These are phyloP conservation scores for Rubus parviflorus DNA, from an alignment of 306 rosid species.

Conservation along the genomic window DNA sequence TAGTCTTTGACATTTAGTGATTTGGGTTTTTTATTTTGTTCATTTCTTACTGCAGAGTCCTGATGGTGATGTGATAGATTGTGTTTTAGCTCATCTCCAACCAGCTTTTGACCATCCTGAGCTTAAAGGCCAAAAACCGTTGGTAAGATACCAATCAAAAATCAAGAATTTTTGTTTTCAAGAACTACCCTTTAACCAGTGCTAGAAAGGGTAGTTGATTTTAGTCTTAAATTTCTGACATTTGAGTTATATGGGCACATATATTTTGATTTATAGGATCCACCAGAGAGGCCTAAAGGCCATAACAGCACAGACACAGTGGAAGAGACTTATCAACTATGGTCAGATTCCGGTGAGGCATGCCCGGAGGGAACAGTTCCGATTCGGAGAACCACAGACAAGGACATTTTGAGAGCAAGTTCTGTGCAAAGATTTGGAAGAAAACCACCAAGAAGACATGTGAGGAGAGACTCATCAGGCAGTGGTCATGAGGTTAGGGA, in stretches of 20 bases:
- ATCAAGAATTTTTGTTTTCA: background rate
- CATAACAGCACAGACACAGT: conserved; percentile 34
- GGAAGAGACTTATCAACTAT: conserved; percentile 59
- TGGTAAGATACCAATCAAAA: conserved; percentile 48
- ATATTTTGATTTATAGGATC: conserved; percentile 58
- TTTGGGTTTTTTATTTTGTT: conserved; percentile 23
- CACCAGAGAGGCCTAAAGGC: conserved; percentile 83
- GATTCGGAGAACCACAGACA: conserved; percentile 70
- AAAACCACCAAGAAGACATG: conserved; percentile 60
- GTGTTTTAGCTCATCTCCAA: conserved; percentile 78
- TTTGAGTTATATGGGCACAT: conserved; percentile 17
- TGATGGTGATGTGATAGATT: conserved; percentile 94
- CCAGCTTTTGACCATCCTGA: conserved; percentile 91
- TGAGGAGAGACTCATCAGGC: conserved; percentile 82
- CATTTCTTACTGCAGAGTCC: conserved; percentile 64
- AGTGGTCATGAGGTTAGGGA: conserved; percentile 85
- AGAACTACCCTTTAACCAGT: background rate
- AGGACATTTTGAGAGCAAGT: conserved; percentile 78
- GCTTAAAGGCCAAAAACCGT: conserved; percentile 71
- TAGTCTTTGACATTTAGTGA: conserved; percentile 19
- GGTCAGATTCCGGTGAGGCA: conserved; percentile 73
- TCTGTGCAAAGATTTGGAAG: conserved; percentile 72
- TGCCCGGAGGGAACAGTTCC: conserved; percentile 95
- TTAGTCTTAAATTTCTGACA: background rate
- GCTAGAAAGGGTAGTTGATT: background rate